Evolutionary conservation across 208 protist species (phyloP).

Genomic region (Trypanosoma vivax): DNA sequence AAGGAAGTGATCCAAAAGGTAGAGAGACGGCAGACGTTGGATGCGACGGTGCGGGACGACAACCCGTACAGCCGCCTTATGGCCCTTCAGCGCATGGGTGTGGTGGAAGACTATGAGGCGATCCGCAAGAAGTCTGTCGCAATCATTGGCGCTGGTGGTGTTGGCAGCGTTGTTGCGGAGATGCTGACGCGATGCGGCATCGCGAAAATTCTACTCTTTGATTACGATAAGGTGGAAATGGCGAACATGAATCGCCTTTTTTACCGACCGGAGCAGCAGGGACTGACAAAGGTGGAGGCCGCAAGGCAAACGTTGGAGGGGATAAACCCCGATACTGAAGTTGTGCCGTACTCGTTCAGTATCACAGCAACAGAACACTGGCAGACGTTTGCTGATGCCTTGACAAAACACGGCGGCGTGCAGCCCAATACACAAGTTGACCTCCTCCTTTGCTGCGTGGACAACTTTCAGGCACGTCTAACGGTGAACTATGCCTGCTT

Average conservation of each 20-base stretch:
- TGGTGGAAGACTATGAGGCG: slow-evolving; percentile 95
- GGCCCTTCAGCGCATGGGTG: slow-evolving; percentile 96
- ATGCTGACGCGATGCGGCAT: slow-evolving; percentile 97
- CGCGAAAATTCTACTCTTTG: slow-evolving; percentile 96
- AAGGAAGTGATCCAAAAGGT: not conserved
- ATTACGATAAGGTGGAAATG: slow-evolving; percentile 97
- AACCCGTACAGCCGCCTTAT: slow-evolving; percentile 95
- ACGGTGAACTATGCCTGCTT: slow-evolving; percentile 94
- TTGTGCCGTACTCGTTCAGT: slow-evolving; percentile 89
- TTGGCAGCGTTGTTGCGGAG: slow-evolving; percentile 95
- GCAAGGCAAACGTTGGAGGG: slow-evolving; percentile 66
- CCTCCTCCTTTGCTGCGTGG: slow-evolving; percentile 94
- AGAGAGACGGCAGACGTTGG: slow-evolving; percentile 38
- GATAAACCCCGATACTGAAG: slow-evolving; percentile 96
- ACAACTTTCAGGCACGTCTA: slow-evolving; percentile 96
- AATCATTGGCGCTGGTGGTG: slow-evolving; percentile 93
- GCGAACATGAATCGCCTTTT: slow-evolving; percentile 98
- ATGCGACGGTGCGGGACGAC: slow-evolving; percentile 88
- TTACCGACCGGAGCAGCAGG: slow-evolving; percentile 94
- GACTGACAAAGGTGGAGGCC: slow-evolving; percentile 92
- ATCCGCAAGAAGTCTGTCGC: slow-evolving; percentile 91
- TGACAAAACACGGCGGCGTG: slow-evolving; percentile 51
- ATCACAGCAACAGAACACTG: slow-evolving; percentile 91
- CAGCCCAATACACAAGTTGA: slow-evolving; percentile 49
- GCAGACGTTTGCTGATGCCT: slow-evolving; percentile 70